These are phyloP conservation scores for Aspergillus sclerotiicarbonarius DNA, from an alignment of 495 filamentous ascomycete species.

Conservation along the genomic window DNA sequence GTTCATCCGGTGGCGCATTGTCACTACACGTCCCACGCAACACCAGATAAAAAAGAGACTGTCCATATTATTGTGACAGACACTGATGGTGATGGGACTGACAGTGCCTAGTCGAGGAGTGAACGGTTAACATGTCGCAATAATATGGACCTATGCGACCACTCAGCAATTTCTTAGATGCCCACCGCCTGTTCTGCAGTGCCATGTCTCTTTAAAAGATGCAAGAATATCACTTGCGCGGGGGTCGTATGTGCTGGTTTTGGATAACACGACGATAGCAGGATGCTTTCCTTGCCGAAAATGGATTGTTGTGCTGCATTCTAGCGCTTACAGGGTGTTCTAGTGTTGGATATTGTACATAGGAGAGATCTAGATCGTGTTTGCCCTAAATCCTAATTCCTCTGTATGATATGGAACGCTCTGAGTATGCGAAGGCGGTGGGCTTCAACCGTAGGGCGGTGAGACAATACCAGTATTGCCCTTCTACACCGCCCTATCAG, in stretches of 20 bases:
- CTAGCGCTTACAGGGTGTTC: slow-evolving; percentile 1
- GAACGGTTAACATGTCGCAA: background rate
- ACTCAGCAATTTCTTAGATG: background rate
- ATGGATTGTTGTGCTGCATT: background rate
- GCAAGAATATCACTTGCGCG: too few species aligned
- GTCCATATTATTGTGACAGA: slow-evolving; percentile 42
- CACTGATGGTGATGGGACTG: slow-evolving; percentile 12
- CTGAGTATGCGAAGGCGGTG: background rate
- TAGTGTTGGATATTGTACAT: background rate
- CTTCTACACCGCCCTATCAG: slow-evolving; percentile 6
- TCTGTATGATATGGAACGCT: background rate
- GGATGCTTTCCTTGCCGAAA: background rate
- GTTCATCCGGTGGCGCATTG: slow-evolving; percentile 34
- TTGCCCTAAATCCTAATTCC: background rate
- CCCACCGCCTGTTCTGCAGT: too few species aligned
- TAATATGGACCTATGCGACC: background rate
- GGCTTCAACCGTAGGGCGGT: slow-evolving; percentile 8
- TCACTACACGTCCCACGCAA: slow-evolving; percentile 24
- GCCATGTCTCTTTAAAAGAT: too few species aligned
- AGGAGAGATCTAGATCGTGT: background rate
- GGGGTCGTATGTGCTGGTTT: too few species aligned
- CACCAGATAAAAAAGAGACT: slow-evolving; percentile 27
- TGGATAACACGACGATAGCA: background rate
- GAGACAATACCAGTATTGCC: slow-evolving; percentile 10
- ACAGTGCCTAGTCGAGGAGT: background rate